These are phyloP conservation scores for Cronartium ribicola DNA, from an alignment of 1,284 basidiomycete species.

Conservation along the genomic window DNA sequence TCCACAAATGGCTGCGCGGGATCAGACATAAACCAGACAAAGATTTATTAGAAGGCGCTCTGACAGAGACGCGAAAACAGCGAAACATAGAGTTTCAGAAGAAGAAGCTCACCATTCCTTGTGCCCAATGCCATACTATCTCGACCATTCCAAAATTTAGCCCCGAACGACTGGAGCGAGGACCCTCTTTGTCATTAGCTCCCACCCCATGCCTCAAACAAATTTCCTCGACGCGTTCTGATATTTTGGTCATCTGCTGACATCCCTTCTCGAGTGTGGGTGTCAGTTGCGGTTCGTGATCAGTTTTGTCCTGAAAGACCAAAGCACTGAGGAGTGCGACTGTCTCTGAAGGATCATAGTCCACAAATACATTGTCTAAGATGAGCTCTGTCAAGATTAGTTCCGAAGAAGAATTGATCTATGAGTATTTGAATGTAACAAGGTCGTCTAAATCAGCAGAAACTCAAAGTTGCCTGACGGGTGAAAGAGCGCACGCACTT, in stretches of 20 bases:
- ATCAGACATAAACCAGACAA: neutral
- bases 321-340: conserved; percentile 96
- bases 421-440: neutral
- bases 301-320: conserved; percentile 95
- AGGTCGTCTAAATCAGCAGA: neutral
- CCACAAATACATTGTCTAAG: conserved; percentile 84
- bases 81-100: neutral
- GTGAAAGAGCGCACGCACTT: conserved; percentile 58
- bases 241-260: conserved; percentile 71
- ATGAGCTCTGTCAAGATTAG: conserved; percentile 94
- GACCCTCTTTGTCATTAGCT: conserved; percentile 67
- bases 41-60: neutral
- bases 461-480: conserved; percentile 4
- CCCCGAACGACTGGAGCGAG: conserved; percentile 44
- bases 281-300: conserved; percentile 73
- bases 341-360: conserved; percentile 88
- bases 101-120: conserved; percentile 72
- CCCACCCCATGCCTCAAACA: conserved; percentile 75
- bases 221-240: conserved; percentile 72
- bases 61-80: neutral
- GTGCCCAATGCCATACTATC: conserved; percentile 98
- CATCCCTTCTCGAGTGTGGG: conserved; percentile 73
- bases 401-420: conserved; percentile 97
- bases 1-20: conserved; percentile 77
- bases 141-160: conserved; percentile 87